Base-by-base conservation (phyloP, 2,329 filamentous ascomycete species). In the Seiridium unicorne region DNA sequence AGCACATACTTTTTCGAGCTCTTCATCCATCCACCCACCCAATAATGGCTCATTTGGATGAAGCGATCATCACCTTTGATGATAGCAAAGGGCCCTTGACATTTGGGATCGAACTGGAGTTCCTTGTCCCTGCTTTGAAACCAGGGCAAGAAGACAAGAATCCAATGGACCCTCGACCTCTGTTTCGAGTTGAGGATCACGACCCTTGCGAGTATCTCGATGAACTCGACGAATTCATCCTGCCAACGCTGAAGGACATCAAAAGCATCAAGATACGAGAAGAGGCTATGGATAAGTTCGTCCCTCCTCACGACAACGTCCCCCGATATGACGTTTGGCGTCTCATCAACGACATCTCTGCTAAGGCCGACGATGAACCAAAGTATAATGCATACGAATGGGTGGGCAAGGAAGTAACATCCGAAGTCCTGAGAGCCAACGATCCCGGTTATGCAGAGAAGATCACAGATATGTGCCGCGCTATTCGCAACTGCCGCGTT, bases 101-200 rank as follows among this genome's bases (percentile, higher is more conserved):
- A 10, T 68, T 66, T 42, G 69, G 68, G 3, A 51, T 71, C 32
- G 68, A 71, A 51, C 34, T 71, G 1, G 68, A 71, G 48, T 70
- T 71, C 48, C 58, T 70, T 13, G 8, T 68, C 5, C 59, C 68
- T 0, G 47, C 58, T 8, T 26, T 69, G 8, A 31, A 13, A 4
- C 4, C 18, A 0, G 3, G 4, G 0, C 8, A 47, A 11, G 13
- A 34, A 11, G 55, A 57, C 35, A 36, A 9, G 6, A 9, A 35
- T n/a, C 55, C 55, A 9, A 10, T 7, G 9, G 55, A 57, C n/a
- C 8, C 7, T 5, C 38, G 55, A 18, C 55, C 55, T 5, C 4
- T 57, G n/a, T 57, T 57, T 26, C 55, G 31, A 13, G n/a, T 18
- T 3, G 31, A 46, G 7, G 34, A 32, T 7, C 4, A 10, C 4